Evolutionary conservation across 306 rosid species (phyloP), one percentile per base, ranked within the genome.

Genomic region (Morella rubra): DNA sequence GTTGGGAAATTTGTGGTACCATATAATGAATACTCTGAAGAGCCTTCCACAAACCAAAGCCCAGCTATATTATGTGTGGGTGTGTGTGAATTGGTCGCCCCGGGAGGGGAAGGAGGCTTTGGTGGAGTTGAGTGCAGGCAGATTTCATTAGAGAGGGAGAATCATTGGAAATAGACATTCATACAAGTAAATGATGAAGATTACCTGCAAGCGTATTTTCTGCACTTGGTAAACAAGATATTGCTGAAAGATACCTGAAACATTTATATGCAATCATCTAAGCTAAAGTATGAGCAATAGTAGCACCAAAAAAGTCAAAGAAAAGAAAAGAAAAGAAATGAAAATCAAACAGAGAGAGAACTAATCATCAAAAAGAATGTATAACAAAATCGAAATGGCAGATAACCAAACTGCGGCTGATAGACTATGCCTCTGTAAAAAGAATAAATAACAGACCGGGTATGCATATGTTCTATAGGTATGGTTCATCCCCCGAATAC

Each of bases 151-250:
- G 20, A 72, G 67, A 52, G 75, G 46, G 69, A 67, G 80, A 72
- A 69, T 69, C 44, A 73, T 51, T 41, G 67, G 50, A 80, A 62
- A 80, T 45, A 44, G 56, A 44, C 49, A 14, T 18, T 72, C 40
- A 49, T 51, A 69, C 18, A 47, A 65, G 50, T 45, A 56, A 69
- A 7, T 66, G 55, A 47, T 72, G 69, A 71, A 32, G 50, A 61
- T 64, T 83, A 92, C 99, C 96, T 96, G 99, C 86, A 96, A 83
- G 45, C 98, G 93, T 80, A 96, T 92, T 80, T 96, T 96, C 44
- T 96, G 99, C 74, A 96, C 99, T 84, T 96, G 98, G 86, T 82
- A 89, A 44, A 96, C 99, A 85, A 96, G 82, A 85, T 96, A 96
- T 71, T 96, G 99, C 80, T 92, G 99, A 88, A 96, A 87, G 56